Base-by-base conservation (phyloP, 1,139 yeast species). In the Geotrichum citri-aurantii region DNA sequence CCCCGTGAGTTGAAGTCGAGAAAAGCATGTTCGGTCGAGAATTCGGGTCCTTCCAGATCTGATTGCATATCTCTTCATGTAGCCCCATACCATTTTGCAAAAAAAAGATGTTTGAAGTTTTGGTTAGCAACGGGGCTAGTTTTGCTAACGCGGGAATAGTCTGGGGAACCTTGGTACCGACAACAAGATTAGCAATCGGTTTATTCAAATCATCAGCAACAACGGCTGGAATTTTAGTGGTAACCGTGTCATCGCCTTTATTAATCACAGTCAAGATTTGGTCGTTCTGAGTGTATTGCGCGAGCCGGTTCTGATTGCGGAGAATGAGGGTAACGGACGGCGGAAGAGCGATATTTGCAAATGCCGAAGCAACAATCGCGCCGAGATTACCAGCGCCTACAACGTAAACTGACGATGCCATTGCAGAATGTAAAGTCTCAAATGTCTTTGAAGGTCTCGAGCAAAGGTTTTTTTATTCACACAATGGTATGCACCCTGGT, bases 1-100 rank as follows among this genome's bases (percentile, higher is more conserved):
- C 90, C 3, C 97, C 98, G 71, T 92, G 97, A 1, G 90, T 81
- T 47, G 85, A 84, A n/a, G 91, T 83, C 53, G 91, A 96, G 67
- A 84, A 87, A 67, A 78, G 83, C 10, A 92, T 67, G n/a, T 74
- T 75, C 19, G 96, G 96, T 57, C 84, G 69, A 1, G 67, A 55
- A 0, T 59, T 61, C 0, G 66, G 61, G 1, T 70, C 68, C 1
- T 82, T 82, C 86, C 95, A 89, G n/a, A 84, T 75, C 7, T 69
- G 65, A 1, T 75, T 72, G n/a, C 77, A 75, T 42, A 90, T 69
- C 50, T 78, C 76, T 19, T 85, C 86, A 2, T 81, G 74, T 50
- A 83, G 77, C 0, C 96, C 95, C 79, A 84, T 77, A 2, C 95
- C 95, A 67, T 88, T 87, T 65, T 91, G 95, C 7, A 91, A 67